phyloP scores from a whole-genome alignment of 495 filamentous ascomycete species.

The Aspergillus kassunensis region DNA sequence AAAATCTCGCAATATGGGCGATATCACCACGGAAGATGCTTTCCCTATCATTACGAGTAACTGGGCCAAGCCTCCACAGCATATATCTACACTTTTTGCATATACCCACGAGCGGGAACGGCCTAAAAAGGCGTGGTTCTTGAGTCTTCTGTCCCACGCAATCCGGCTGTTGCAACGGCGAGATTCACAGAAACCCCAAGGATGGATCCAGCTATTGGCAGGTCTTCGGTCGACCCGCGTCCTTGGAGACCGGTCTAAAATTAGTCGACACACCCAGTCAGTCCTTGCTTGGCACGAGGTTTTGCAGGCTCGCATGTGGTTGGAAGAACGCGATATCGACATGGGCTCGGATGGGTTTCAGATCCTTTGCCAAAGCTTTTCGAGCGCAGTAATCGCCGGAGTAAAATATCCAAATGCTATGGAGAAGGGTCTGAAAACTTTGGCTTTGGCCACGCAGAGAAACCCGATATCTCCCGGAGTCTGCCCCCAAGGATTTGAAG shows the following conservation, averaged over 20 bases:
- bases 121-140: conserved; percentile 16
- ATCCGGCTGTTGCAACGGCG: conserved; percentile 35
- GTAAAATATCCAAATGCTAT: conserved; percentile 21
- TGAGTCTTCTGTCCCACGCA: conserved; percentile 40
- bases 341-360: conserved; percentile 41
- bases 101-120: conserved; percentile 13
- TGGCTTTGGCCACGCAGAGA: conserved; percentile 13
- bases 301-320: conserved; percentile 31
- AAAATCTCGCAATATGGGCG: conserved; percentile 8
- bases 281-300: conserved; percentile 43
- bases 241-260: conserved; percentile 9
- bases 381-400: conserved; percentile 35
- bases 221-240: conserved; percentile 24
- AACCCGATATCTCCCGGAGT: conserved; percentile 4
- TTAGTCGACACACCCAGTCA: conserved; percentile 26
- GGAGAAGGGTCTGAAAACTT: conserved; percentile 23
- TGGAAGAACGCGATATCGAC: conserved; percentile 35
- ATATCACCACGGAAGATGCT: conserved; percentile 26
- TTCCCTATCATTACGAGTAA: conserved; percentile 30
- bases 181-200: conserved; percentile 26
- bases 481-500: conserved; percentile 18
- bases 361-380: conserved; percentile 43
- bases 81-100: conserved; percentile 21
- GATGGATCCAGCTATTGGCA: conserved; percentile 39
- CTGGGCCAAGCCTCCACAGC: background rate